Percentiles rank a stretch among this genome's conserved stretches.
phyloP scores from a whole-genome alignment of 2,329 filamentous ascomycete genomes.

The Zasmidium angulare region DNA sequence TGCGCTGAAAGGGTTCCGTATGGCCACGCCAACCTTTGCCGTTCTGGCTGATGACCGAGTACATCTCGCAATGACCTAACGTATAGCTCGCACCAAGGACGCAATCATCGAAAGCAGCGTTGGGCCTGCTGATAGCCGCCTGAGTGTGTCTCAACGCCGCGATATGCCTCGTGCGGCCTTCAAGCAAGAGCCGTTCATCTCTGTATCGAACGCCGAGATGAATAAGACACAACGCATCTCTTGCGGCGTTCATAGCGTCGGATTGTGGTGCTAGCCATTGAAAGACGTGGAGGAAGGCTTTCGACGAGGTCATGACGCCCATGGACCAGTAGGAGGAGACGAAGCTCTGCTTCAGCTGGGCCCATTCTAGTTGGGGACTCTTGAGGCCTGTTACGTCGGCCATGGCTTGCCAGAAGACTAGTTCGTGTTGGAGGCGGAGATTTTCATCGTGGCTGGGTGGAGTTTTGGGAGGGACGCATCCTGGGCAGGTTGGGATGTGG shows the following conservation, averaged over 20 bases:
- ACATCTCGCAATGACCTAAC: background rate
- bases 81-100: conserved; percentile 2
- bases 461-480: background rate
- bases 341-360: conserved; percentile 2
- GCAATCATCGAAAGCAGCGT: background rate
- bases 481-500: conserved; percentile 5
- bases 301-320: background rate
- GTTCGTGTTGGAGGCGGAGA: background rate
- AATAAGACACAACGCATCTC: conserved; percentile 1
- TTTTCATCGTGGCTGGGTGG: background rate
- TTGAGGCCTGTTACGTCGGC: conserved; percentile 1
- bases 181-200: conserved; percentile 1
- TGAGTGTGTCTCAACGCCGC: conserved; percentile 1
- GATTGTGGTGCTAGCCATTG: conserved; percentile 3
- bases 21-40: conserved; percentile 1
- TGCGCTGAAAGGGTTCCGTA: background rate
- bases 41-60: background rate
- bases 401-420: conserved; percentile 5
- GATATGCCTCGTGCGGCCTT: background rate
- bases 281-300: conserved; percentile 4
- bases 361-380: background rate
- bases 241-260: background rate
- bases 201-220: background rate
- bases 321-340: conserved; percentile 2
- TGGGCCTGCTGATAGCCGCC: background rate